A percentile compares a stretch with the other conserved stretches of the same genome.
phyloP scores from a whole-genome alignment of 192 early-diverging fungal species.

The Podila epigama region DNA sequence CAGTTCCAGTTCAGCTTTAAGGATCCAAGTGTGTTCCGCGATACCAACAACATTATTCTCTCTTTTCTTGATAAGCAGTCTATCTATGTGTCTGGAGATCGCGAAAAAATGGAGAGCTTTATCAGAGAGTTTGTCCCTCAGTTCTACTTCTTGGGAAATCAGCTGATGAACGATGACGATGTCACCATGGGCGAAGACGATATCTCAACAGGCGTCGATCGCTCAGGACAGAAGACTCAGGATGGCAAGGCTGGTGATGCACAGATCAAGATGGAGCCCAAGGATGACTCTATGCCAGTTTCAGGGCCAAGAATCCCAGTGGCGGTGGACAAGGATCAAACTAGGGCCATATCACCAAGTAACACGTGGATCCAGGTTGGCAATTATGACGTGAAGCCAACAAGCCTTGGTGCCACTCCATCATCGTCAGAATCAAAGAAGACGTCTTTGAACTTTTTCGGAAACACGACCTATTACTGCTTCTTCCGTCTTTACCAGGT shows the following conservation, averaged over 20 bases:
- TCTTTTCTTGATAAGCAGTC: constrained; percentile 72
- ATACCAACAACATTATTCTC: constrained; percentile 79
- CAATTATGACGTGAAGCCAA: constrained; percentile 49
- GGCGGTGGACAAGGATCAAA: constrained; percentile 35
- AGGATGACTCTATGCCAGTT: constrained; percentile 35
- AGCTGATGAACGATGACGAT: constrained; percentile 59
- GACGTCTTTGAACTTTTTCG: constrained; percentile 75
- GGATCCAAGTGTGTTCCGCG: constrained; percentile 77
- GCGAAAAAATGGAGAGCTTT: constrained; percentile 80
- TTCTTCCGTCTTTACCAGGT: constrained; percentile 91
- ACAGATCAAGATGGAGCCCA: constrained; percentile 31
- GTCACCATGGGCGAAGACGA: constrained; percentile 58
- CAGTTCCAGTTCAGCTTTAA: constrained; percentile 86
- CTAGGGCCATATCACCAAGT: constrained; percentile 23
- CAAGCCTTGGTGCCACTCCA: constrained; percentile 41
- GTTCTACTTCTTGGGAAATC: constrained; percentile 69
- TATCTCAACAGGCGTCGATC: constrained; percentile 28
- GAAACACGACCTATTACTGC: constrained; percentile 85
- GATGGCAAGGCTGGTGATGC: constrained; percentile 33
- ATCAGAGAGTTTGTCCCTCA: constrained; percentile 74
- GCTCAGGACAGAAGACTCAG: constrained; percentile 21
- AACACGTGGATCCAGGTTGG: constrained; percentile 50
- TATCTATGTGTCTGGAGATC: constrained; percentile 61
- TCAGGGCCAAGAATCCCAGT: constrained; percentile 45
- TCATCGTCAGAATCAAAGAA: constrained; percentile 36